phyloP scores from a whole-genome alignment of 2,329 filamentous ascomycete genomes.

The Sphaerulina populicola region DNA sequence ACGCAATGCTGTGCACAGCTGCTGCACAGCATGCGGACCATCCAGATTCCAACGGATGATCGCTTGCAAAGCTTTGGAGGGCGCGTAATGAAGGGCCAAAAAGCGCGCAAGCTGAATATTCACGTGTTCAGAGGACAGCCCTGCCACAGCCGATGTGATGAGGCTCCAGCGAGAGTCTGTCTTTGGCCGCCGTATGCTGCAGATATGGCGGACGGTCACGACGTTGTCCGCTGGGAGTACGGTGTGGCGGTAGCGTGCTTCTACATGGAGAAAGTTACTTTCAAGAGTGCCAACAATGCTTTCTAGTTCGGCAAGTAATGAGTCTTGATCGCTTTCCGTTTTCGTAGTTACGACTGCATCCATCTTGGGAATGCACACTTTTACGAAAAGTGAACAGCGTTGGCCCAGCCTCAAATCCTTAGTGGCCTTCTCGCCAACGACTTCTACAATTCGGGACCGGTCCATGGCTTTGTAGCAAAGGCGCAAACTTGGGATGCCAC shows the following conservation, averaged over 20 bases:
- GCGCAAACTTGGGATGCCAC: conserved; percentile 24
- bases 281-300: conserved; percentile 30
- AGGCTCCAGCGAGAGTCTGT: conserved; percentile 31
- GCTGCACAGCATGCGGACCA: conserved; percentile 8
- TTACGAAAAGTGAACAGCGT: conserved; percentile 26
- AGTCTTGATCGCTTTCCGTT: conserved; percentile 19
- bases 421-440: conserved; percentile 27
- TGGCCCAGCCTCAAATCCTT: conserved; percentile 24
- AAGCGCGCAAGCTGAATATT: conserved; percentile 18
- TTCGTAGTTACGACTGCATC: conserved; percentile 1
- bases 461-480: conserved; percentile 28
- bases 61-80: conserved; percentile 20
- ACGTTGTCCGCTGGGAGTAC: conserved; percentile 29
- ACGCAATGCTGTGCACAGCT: conserved; percentile 13
- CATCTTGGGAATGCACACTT: conserved; percentile 23
- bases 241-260: conserved; percentile 33
- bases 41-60: conserved; percentile 22
- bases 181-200: conserved; percentile 28
- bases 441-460: conserved; percentile 22
- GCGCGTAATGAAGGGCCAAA: conserved; percentile 20
- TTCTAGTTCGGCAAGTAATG: conserved; percentile 29
- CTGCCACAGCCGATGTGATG: conserved; percentile 8
- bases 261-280: conserved; percentile 27
- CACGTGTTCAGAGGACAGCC: conserved; percentile 10
- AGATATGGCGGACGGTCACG: conserved; percentile 26